These are phyloP conservation scores for Musa itinerans DNA, from an alignment of 176 grass and related monocot species.

Conservation along the genomic window DNA sequence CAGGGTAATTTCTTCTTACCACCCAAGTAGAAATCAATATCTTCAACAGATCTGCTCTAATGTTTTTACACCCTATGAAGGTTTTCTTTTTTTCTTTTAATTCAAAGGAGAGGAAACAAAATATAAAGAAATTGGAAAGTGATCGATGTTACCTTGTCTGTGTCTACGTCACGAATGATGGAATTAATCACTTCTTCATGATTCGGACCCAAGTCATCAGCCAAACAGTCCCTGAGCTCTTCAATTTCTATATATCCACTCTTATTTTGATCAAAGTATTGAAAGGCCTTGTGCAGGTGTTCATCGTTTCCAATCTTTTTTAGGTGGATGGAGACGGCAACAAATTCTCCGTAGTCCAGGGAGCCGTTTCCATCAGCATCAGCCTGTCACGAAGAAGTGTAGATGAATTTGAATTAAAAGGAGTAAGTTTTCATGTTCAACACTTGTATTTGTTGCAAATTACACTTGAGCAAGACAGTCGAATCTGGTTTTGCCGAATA, in stretches of 20 bases:
- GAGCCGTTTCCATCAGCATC: constrained; percentile 7
- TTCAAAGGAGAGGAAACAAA: neutral
- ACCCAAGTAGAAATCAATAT: neutral
- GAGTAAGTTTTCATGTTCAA: neutral
- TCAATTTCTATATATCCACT: constrained; percentile 17
- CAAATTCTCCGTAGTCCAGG: constrained; percentile 17
- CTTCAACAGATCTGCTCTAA: neutral
- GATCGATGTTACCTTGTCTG: constrained; percentile 5
- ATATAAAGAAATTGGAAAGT: neutral
- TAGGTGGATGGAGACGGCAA: constrained; percentile 12
- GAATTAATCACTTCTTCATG: constrained; percentile 11
- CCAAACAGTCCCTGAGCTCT: constrained; percentile 4
- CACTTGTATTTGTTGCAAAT: neutral
- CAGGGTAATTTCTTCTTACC: neutral
- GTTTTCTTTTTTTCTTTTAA: neutral
- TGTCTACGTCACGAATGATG: constrained; percentile 17
- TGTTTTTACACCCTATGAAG: neutral
- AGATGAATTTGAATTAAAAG: neutral
- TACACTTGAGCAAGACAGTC: neutral
- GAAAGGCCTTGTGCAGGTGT: constrained; percentile 12
- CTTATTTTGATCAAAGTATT: constrained; percentile 13
- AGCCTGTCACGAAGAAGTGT: constrained; percentile 8
- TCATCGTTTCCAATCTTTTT: constrained; percentile 16
- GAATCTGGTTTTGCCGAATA: too few species aligned
- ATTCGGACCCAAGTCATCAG: constrained; percentile 14